Evolutionary conservation across 805 yeast genomes (phyloP), one percentile per base, ranked within the genome.

Genomic region (Kazachstania martiniae): DNA sequence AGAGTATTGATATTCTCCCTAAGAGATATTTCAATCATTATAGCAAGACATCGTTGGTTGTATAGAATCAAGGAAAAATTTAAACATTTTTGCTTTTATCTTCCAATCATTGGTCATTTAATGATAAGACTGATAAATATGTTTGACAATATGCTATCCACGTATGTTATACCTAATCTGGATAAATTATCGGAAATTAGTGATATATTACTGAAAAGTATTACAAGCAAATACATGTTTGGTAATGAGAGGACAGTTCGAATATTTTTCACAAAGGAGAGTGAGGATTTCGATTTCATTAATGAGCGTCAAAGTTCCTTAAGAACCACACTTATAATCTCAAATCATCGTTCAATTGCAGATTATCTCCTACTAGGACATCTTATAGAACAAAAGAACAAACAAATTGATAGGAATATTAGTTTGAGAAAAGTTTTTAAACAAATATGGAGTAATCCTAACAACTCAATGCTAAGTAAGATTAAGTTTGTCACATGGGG

Each of bases 401-500:
- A 36, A 17, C 24, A 18, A 14, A 18, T 23, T n/a, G 40, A 34
- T 10, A 28, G 25, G 21, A 21, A 23, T 28, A 35, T 29, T 12
- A 27, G 8, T 3, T 39, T 33, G 17, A 26, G 28, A 10, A 21
- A 33, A 37, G 29, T 26, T 28, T 37, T 34, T 17, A 44, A 42
- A 21, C 34, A 33, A 27, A 33, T 36, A n/a, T 31, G 39, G 39
- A 15, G 7, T 21, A 15, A 28, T 6, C 33, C 32, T 3, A 31
- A 34, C 7, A 29, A 17, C 6, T 8, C 27, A 15, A 23, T 23
- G 8, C 29, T 52, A 12, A 77, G 78, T 1, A 51, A 57, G 21
- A 51, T 74, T n/a, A 68, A 64, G 31, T 80, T 76, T 51, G 71
- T 81, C 44, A 65, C 77, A 1, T 84, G 94, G 94, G 78, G 74